Base-by-base conservation (phyloP, 2,329 filamentous ascomycete genomes). In the Penicillium sclerotiorum region DNA sequence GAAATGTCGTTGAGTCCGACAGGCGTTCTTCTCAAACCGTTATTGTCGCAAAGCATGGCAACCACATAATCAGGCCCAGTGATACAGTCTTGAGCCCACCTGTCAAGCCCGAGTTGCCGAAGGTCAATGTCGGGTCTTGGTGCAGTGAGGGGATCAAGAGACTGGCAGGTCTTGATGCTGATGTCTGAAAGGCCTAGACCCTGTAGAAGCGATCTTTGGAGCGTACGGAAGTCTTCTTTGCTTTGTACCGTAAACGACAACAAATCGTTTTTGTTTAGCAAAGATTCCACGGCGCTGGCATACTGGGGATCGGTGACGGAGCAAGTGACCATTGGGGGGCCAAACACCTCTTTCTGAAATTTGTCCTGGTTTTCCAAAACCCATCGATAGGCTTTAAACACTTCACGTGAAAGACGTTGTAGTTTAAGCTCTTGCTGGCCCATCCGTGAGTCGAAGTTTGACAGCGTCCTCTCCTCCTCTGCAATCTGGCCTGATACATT, bases 31-130 rank as follows among this genome's bases (percentile, higher is more conserved):
- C 95, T 84, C 6, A 96, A 70, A 45, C 76, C 80, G 50, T 80
- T 83, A 58, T 89, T 86, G 11, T 84, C 81, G 69, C 91, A 96
- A 18, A 99, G 81, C 88, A 95, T 94, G 6, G 90, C 87, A 27
- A 97, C 74, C 1, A 99, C 89, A 1, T 89, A 81, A 1, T 87
- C 84, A 0, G 95, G 95, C 0, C 93, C 94, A 27, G 86, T 80
- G 5, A 99, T 66, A 50, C 82, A 89, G 63, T 97, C 88, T 21
- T 89, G 78, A 1, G 90, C 85, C 74, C 88, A 96, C 2, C 87
- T 85, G 56, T 95, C 87, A 42, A 99, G 82, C 0, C 90, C 90
- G 28, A 69, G 84, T 50, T 33, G 62, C 51, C 45, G 63, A 48
- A 90, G 70, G 45, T 89, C 77, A 8, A 84, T 76, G 5, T 66